These are phyloP conservation scores for Gossypium sturtianum DNA, from an alignment of 345 rosid genomes.

Conservation along the genomic window DNA sequence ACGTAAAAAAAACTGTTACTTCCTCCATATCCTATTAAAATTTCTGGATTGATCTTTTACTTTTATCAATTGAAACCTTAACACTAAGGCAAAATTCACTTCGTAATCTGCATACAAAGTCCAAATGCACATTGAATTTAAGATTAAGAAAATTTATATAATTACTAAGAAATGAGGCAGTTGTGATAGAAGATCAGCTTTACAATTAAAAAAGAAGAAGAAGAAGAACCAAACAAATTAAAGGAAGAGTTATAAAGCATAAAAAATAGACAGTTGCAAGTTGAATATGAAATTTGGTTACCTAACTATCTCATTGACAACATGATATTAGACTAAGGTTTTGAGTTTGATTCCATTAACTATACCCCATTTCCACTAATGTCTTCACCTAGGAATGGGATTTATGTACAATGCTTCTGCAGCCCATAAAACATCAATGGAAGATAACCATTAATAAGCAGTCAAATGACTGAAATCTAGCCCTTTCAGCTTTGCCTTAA, in stretches of 20 bases:
- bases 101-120: neutral
- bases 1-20: neutral
- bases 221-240: neutral
- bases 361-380: neutral
- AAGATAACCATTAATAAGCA: neutral
- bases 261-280: neutral
- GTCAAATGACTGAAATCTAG: neutral
- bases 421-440: neutral
- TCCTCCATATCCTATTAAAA: neutral
- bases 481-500: neutral
- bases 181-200: neutral
- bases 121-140: neutral
- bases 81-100: neutral
- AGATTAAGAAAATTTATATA: neutral
- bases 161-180: neutral
- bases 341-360: neutral
- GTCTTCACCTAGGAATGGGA: neutral
- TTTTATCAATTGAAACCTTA: neutral
- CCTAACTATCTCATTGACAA: neutral
- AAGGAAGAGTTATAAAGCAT: neutral
- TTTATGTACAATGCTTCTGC: neutral
- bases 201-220: neutral
- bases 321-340: neutral
- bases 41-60: neutral
- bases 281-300: neutral